These are phyloP conservation scores for Phytophthora tubulina DNA, from an alignment of 352 stramenopile genomes.

Conservation along the genomic window DNA sequence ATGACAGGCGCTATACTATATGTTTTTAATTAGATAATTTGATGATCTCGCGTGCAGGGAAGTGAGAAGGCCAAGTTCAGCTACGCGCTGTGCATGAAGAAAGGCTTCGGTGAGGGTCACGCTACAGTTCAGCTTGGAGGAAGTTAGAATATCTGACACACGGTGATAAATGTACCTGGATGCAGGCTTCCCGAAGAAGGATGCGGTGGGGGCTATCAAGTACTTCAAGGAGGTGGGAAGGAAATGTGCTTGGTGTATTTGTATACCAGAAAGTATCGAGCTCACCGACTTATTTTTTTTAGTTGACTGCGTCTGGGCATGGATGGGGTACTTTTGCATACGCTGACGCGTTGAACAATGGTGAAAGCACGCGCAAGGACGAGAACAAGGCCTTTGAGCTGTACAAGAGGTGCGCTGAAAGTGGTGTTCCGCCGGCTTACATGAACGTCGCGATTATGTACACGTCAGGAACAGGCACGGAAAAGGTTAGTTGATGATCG, in stretches of 20 bases:
- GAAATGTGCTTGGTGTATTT: not conserved
- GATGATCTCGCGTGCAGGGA: constrained; percentile 42
- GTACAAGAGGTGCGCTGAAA: constrained; percentile 73
- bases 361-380: constrained; percentile 80
- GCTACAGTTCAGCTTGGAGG: not conserved
- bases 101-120: constrained; percentile 60
- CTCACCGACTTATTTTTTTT: not conserved
- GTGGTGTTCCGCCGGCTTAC: constrained; percentile 72
- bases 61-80: constrained; percentile 88
- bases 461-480: constrained; percentile 62
- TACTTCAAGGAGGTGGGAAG: constrained; percentile 76
- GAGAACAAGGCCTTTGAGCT: constrained; percentile 84
- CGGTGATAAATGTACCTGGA: not conserved
- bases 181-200: constrained; percentile 67
- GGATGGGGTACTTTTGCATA: constrained; percentile 86
- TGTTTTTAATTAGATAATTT: not conserved
- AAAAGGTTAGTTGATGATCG: constrained; percentile 57
- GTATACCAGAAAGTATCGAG: not conserved
- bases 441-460: constrained; percentile 91
- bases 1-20: not conserved
- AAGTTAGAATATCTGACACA: constrained; percentile 3
- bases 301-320: constrained; percentile 72
- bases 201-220: constrained; percentile 61
- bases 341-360: constrained; percentile 76
- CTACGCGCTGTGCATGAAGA: constrained; percentile 86